Conservation (phyloP, 2,329 filamentous ascomycete species). For the Monilinia fructicola region DNA sequence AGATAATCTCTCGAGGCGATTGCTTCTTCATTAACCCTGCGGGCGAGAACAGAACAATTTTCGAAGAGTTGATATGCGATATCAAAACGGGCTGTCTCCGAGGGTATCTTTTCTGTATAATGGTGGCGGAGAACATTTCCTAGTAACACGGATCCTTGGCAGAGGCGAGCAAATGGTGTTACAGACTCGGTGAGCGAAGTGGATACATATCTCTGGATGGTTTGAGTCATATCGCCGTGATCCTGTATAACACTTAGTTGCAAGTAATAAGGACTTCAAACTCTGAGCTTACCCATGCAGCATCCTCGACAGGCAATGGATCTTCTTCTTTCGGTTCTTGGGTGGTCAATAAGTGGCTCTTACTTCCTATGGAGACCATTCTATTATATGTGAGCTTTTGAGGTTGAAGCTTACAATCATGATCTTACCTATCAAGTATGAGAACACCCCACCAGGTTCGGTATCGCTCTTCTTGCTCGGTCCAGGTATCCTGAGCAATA, state of each 20-base stretch:
- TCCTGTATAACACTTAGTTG: conserved; percentile 38
- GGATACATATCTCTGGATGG: conserved; percentile 37
- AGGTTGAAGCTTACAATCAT: background rate
- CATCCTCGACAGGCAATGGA: conserved; percentile 40
- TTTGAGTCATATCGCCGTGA: conserved; percentile 41
- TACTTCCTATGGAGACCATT: conserved; percentile 37
- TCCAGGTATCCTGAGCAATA: conserved; percentile 45
- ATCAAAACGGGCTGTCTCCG: conserved; percentile 32
- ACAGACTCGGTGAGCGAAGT: conserved; percentile 47
- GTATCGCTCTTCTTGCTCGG: conserved; percentile 48
- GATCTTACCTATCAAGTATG: conserved; percentile 45
- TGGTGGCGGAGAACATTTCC: conserved; percentile 42
- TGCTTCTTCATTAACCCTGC: conserved; percentile 36
- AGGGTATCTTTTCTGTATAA: conserved; percentile 28
- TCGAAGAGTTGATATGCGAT: conserved; percentile 35
- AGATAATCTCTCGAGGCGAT: conserved; percentile 33
- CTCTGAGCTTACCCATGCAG: conserved; percentile 43
- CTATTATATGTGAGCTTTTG: conserved; percentile 30
- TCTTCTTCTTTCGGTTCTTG: conserved; percentile 37
- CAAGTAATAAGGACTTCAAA: background rate
- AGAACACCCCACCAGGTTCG: conserved; percentile 52
- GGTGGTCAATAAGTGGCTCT: conserved; percentile 35
- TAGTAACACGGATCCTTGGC: conserved; percentile 43
- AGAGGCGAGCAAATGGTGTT: conserved; percentile 53
- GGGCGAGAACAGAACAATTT: conserved; percentile 33